Conservation (phyloP, 139 green algal species). For the Ulvella scutata region DNA sequence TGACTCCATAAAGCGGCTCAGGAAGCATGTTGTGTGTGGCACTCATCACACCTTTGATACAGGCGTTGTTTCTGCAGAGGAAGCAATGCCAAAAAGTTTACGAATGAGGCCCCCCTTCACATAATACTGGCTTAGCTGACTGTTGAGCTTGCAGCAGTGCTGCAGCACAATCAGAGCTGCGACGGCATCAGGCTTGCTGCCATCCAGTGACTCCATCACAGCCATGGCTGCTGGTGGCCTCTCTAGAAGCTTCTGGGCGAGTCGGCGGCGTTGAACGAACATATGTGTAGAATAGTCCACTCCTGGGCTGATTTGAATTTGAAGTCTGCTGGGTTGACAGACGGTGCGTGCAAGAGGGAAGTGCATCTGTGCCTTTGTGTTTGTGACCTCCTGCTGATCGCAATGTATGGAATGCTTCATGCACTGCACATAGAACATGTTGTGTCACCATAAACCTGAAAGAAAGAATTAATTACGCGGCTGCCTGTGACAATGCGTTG, state of each 20-base stretch:
- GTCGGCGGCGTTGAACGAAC: not conserved
- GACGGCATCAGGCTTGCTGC: not conserved
- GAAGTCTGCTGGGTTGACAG: not conserved
- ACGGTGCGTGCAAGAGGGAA: not conserved
- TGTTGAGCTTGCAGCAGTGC: slow-evolving; percentile 2
- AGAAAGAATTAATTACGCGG: too few relatives aligned
- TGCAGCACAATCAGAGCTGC: not conserved
- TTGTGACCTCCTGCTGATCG: not conserved
- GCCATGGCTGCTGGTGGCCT: not conserved
- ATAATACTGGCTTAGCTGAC: not conserved
- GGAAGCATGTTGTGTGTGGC: too few relatives aligned
- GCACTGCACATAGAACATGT: not conserved
- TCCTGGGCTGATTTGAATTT: not conserved
- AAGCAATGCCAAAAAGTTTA: not conserved
- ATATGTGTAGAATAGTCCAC: not conserved
- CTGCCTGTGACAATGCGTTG: too few relatives aligned
- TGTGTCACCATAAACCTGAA: too few relatives aligned
- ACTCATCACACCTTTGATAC: not conserved
- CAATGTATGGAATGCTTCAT: not conserved
- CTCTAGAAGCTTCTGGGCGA: not conserved
- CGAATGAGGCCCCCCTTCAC: not conserved
- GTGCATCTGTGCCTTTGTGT: not conserved
- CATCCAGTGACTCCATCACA: not conserved
- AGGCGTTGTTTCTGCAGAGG: not conserved
- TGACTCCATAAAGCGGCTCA: too few relatives aligned